A percentile compares a stretch with the other conserved stretches of the same genome.
These are phyloP conservation scores for Geotrichum klebahnii DNA, from an alignment of 1,139 yeast species.

Conservation along the genomic window DNA sequence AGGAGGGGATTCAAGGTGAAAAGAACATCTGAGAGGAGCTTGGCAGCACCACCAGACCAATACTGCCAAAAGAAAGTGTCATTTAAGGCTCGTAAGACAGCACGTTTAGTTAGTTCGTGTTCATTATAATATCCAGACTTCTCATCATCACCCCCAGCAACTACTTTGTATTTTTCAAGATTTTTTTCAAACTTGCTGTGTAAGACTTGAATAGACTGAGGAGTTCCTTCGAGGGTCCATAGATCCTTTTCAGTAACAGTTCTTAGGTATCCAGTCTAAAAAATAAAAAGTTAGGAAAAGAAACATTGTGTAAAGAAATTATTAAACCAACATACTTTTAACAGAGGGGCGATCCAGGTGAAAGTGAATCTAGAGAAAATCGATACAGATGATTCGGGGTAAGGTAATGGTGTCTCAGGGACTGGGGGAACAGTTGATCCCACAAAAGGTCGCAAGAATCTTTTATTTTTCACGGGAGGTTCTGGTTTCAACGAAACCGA, in stretches of 20 bases:
- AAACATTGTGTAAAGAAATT: background rate
- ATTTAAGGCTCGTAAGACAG: slow-evolving; percentile 48
- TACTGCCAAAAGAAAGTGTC: slow-evolving; percentile 56
- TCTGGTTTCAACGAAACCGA: background rate
- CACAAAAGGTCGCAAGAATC: slow-evolving; percentile 29
- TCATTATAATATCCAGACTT: slow-evolving; percentile 34
- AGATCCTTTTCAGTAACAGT: slow-evolving; percentile 63
- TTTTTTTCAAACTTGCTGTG: slow-evolving; percentile 42
- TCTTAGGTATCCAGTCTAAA: slow-evolving; percentile 56
- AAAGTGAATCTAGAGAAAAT: slow-evolving; percentile 41
- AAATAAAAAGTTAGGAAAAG: slow-evolving; percentile 13
- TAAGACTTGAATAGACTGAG: slow-evolving; percentile 48
- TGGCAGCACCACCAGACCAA: slow-evolving; percentile 44
- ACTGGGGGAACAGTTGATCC: slow-evolving; percentile 36
- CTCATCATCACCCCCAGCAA: slow-evolving; percentile 21
- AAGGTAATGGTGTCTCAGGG: slow-evolving; percentile 29
- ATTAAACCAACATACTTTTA: slow-evolving; percentile 40
- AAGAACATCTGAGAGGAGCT: slow-evolving; percentile 48
- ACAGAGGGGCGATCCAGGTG: slow-evolving; percentile 57
- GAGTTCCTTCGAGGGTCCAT: slow-evolving; percentile 50
- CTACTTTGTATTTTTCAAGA: slow-evolving; percentile 42
- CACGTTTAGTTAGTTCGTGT: slow-evolving; percentile 31
- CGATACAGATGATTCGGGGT: slow-evolving; percentile 32
- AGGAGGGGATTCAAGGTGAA: slow-evolving; percentile 50
- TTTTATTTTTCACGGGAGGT: slow-evolving; percentile 5